Evolutionary conservation across 495 filamentous ascomycete species (phyloP), one percentile per base, ranked within the genome.

Genomic region (Stereocaulon alpinum): DNA sequence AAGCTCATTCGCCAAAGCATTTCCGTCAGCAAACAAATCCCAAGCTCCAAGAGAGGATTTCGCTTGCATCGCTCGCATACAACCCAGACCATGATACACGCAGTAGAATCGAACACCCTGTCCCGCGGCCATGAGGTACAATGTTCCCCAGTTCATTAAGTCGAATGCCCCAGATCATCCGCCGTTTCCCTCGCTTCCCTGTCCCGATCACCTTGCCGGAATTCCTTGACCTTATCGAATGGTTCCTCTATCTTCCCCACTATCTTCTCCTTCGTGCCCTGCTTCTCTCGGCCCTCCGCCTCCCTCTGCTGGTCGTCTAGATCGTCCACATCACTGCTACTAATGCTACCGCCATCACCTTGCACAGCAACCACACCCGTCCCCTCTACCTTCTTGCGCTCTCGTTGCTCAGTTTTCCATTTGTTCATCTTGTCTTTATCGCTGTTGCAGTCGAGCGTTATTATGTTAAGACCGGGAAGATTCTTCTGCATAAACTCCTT

Each of bases 251-350:
- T 7, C 57, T 54, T 59, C 47, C 43, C 45, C 42, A 49, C 56
- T 61, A 61, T 45, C 52, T 58, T 57, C 11, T 55, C 50, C 17
- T 51, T 49, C 34, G 53, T 47, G 52, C 62, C 37, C 50, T 22
- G 61, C 66, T 70, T 52, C 47, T 49, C 55, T 48, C 60, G 10
- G 27, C 67, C 40, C 64, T 77, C 71, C 70, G 72, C 69, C 27
- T 73, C 29, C 65, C 78, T 71, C 72, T 74, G 69, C 32, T 76
- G 71, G 43, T 80, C 78, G 51, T 85, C 79, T 29, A 95, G 71
- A 56, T 85, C 80, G 47, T 89, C 86, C 66, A 91, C 83, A 51
- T 92, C 89, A 45, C 81, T 84, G 54, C 84, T 89, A 49, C 85
- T 88, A 41, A 91, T 78, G 15, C 74, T 68, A 59, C 71, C 71